These are phyloP conservation scores for Pseudogymnoascus sp. DNA, from an alignment of 2,329 filamentous ascomycete genomes.

Conservation along the genomic window DNA sequence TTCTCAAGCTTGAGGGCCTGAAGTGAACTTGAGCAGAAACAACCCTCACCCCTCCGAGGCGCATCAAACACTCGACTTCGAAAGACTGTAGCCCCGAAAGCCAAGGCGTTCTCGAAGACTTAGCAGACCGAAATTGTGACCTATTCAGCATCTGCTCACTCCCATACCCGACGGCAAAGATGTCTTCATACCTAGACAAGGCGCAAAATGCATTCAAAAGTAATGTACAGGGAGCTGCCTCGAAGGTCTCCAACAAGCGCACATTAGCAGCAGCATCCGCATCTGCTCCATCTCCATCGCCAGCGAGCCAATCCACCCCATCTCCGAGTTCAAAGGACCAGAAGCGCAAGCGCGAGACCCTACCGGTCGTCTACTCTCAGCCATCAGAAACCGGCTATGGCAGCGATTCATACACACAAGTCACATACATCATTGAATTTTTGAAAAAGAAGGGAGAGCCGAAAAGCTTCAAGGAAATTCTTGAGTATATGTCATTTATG, in stretches of 20 bases:
- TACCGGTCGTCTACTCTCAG: conserved; percentile 63
- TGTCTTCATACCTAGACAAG: conserved; percentile 57
- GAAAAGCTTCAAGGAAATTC: conserved; percentile 66
- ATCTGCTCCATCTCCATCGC: conserved; percentile 56
- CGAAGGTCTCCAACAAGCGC: conserved; percentile 50
- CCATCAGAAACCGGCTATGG: conserved; percentile 70
- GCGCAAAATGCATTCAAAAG: conserved; percentile 57
- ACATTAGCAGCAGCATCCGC: conserved; percentile 42
- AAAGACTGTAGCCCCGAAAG: not conserved
- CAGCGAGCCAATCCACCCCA: conserved; percentile 45
- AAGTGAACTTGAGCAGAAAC: not conserved
- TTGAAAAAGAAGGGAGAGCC: conserved; percentile 65
- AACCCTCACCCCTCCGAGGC: not conserved
- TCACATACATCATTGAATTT: conserved; percentile 79
- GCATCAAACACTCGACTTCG: not conserved
- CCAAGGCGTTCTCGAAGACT: not conserved
- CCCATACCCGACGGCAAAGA: conserved; percentile 30
- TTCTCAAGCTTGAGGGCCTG: not conserved
- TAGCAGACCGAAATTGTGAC: not conserved
- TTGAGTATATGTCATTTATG: conserved; percentile 70
- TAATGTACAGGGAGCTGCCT: conserved; percentile 54
- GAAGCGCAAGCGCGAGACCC: conserved; percentile 47
- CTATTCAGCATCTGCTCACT: not conserved
- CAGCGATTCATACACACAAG: conserved; percentile 75
- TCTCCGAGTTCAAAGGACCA: conserved; percentile 41